Evolutionary conservation across 2,329 filamentous ascomycete species (phyloP).

Genomic region (Catunica adiposa): DNA sequence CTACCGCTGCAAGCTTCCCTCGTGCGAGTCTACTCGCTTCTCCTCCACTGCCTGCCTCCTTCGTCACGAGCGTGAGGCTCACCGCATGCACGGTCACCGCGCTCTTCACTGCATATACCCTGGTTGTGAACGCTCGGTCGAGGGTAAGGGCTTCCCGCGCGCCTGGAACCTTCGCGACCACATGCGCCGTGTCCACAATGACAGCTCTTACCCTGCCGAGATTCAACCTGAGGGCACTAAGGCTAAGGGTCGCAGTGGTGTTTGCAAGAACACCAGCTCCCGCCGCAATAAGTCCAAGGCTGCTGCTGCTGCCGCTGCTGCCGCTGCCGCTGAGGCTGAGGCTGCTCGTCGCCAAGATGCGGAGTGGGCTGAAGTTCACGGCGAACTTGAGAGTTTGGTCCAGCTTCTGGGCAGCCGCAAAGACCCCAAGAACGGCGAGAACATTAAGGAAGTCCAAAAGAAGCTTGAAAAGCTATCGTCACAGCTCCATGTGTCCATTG

Average conservation of each 20-base stretch:
- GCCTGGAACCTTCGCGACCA: constrained; percentile 94
- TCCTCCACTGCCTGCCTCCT: constrained; percentile 91
- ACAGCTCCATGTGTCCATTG: constrained; percentile 22
- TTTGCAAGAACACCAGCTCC: constrained; percentile 6
- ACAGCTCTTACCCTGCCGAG: constrained; percentile 26
- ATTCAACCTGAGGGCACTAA: constrained; percentile 27
- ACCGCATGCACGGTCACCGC: constrained; percentile 90
- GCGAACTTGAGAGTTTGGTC: constrained; percentile 43
- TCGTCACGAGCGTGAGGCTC: constrained; percentile 86
- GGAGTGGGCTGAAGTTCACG: constrained; percentile 46
- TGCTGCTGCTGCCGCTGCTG: constrained; percentile 13
- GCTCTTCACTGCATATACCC: constrained; percentile 78
- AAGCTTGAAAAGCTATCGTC: constrained; percentile 36
- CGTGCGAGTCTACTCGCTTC: constrained; percentile 74
- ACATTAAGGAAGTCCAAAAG: constrained; percentile 34
- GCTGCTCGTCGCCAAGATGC: constrained; percentile 19
- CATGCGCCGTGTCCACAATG: constrained; percentile 85
- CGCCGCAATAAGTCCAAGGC: constrained; percentile 16
- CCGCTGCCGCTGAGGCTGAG: constrained; percentile 5
- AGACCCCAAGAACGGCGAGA: constrained; percentile 36
- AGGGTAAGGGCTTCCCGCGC: constrained; percentile 79
- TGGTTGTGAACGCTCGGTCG: constrained; percentile 67
- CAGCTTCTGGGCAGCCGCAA: constrained; percentile 32
- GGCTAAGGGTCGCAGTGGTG: constrained; percentile 20
- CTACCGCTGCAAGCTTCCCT: constrained; percentile 77